Conservation (phyloP, 2,329 filamentous ascomycete species). For the Fusarium pilosicola region DNA sequence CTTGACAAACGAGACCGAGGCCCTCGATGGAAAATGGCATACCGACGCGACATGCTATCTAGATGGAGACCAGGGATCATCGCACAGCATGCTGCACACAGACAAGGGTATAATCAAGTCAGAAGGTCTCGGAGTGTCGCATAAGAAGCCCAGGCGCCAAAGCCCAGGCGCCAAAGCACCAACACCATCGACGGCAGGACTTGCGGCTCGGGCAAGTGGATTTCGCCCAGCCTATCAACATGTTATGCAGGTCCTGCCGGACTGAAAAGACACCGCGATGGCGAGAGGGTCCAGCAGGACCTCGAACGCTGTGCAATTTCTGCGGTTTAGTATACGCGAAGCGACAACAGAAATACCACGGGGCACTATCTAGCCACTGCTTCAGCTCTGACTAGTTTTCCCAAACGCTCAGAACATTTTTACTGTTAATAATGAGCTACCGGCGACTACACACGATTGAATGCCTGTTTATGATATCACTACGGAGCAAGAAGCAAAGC, state of each 20-base stretch:
- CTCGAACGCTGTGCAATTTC: neutral
- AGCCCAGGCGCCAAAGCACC: neutral
- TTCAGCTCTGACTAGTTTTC: neutral
- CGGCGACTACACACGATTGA: too few relatives aligned
- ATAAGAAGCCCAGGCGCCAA: neutral
- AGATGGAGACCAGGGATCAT: too few relatives aligned
- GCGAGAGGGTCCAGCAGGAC: neutral
- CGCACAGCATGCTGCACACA: accelerated
- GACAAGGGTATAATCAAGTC: neutral
- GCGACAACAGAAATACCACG: neutral
- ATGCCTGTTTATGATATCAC: neutral
- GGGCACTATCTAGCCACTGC: neutral
- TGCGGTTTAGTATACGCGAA: neutral
- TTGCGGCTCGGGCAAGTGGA: accelerated
- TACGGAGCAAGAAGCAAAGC: neutral
- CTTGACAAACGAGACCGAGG: neutral
- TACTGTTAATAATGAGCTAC: neutral
- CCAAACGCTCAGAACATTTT: accelerated
- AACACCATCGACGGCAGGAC: too few relatives aligned
- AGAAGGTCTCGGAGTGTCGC: accelerated
- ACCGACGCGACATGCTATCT: neutral
- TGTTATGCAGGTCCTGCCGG: neutral
- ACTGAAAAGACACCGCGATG: neutral
- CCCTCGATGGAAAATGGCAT: neutral
- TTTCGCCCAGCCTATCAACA: accelerated